These are phyloP conservation scores for Atractiella rhizophila DNA, from an alignment of 768 basidiomycete species.

Conservation along the genomic window DNA sequence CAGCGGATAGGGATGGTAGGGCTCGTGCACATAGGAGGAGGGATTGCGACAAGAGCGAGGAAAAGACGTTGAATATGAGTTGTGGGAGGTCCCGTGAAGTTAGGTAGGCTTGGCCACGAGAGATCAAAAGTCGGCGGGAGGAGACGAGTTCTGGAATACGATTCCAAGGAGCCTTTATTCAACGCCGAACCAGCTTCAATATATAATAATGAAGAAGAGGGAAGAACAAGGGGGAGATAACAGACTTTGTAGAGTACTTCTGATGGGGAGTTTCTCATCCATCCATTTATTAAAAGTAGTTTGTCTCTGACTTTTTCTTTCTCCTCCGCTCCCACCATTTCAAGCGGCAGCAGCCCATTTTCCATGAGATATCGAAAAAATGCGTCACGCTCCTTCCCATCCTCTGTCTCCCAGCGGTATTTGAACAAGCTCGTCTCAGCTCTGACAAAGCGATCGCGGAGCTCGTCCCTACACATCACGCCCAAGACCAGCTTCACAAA, in stretches of 20 bases:
- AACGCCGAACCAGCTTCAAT: too few relatives aligned
- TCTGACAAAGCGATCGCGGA: constrained; percentile 63
- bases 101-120: constrained; percentile 69
- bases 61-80: too few relatives aligned
- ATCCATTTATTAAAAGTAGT: constrained; percentile 27
- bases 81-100: constrained; percentile 40
- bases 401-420: constrained; percentile 47
- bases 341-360: neutral
- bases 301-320: constrained; percentile 28
- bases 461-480: constrained; percentile 89
- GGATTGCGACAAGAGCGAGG: too few relatives aligned
- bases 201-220: neutral
- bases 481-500: too few relatives aligned
- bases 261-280: constrained; percentile 25
- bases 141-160: constrained; percentile 79
- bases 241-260: constrained; percentile 58
- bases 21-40: constrained; percentile 62
- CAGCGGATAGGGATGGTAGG: constrained; percentile 77
- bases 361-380: neutral
- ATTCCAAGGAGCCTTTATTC: constrained; percentile 73
- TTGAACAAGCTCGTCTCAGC: constrained; percentile 66
- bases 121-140: constrained; percentile 48
- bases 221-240: neutral
- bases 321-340: constrained; percentile 25
- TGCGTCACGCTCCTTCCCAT: constrained; percentile 18